Evolutionary conservation across 1,139 yeast genomes (phyloP).

Genomic region (Blastobotrys capitulatus): DNA sequence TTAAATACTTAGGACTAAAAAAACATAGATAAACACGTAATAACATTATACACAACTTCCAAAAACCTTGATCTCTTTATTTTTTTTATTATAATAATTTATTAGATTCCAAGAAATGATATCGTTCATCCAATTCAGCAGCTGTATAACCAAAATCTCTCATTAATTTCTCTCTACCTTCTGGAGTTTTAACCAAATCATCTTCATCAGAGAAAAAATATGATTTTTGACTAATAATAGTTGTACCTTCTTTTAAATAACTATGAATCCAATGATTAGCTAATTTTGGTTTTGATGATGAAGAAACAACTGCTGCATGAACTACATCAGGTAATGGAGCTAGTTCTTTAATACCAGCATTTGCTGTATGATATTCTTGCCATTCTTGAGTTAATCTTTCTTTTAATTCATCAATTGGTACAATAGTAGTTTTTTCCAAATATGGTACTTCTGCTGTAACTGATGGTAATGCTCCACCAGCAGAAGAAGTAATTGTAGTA

Average conservation of each 20-base stretch:
- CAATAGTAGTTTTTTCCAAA: background rate
- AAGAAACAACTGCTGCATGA: background rate
- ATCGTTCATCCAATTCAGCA: background rate
- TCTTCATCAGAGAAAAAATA: constrained; percentile 4
- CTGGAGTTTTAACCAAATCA: background rate
- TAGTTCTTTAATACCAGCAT: background rate
- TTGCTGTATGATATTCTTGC: background rate
- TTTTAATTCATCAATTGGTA: background rate
- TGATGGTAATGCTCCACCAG: background rate
- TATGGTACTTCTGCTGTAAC: background rate
- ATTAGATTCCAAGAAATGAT: background rate
- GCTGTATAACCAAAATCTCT: background rate
- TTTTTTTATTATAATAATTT: background rate
- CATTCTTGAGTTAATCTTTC: background rate
- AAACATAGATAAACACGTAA: too few species aligned
- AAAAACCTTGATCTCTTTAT: too few species aligned
- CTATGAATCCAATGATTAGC: background rate
- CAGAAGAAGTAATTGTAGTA: background rate
- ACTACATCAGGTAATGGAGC: background rate
- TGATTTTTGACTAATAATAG: background rate
- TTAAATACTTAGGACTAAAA: too few species aligned
- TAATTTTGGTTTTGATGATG: background rate
- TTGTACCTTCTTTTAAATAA: background rate
- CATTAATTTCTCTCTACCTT: background rate
- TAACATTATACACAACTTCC: too few species aligned